phyloP scores from a whole-genome alignment of 805 yeast genomes.

The Monosporozyma unispora region DNA sequence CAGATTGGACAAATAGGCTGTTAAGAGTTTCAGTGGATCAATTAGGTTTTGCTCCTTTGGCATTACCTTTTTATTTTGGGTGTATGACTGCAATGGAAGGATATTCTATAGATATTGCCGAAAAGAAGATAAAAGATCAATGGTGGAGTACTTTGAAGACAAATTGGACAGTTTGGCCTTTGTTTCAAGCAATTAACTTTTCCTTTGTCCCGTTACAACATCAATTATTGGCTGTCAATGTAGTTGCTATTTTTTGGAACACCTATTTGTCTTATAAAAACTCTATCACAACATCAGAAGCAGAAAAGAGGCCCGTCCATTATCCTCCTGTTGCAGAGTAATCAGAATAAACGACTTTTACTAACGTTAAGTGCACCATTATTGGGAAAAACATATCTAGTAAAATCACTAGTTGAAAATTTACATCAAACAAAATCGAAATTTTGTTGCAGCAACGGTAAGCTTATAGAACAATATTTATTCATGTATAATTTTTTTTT shows the following conservation, averaged over 20 bases:
- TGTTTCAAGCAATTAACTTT: constrained; percentile 73
- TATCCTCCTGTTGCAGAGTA: constrained; percentile 36
- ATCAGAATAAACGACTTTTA: too few relatives aligned
- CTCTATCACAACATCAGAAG: constrained; percentile 25
- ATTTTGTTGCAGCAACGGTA: too few relatives aligned
- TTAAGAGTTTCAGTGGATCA: constrained; percentile 64
- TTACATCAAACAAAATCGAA: too few relatives aligned
- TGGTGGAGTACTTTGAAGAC: constrained; percentile 60
- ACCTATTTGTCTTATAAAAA: constrained; percentile 62
- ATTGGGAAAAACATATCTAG: too few relatives aligned
- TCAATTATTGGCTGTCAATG: constrained; percentile 59
- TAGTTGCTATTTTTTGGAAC: constrained; percentile 76
- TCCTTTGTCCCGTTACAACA: constrained; percentile 62
- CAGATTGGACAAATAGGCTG: constrained; percentile 30
- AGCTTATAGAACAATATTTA: neutral
- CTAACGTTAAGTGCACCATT: too few relatives aligned
- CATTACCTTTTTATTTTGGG: constrained; percentile 62
- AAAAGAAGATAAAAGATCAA: constrained; percentile 38
- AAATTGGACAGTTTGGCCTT: constrained; percentile 89
- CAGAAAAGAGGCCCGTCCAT: constrained; percentile 24
- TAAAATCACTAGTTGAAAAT: too few relatives aligned
- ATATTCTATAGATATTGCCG: constrained; percentile 33
- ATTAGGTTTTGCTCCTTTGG: constrained; percentile 64
- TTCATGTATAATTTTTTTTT: too few relatives aligned
- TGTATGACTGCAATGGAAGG: constrained; percentile 62